Evolutionary conservation across 2,329 filamentous ascomycete genomes (phyloP).

Genomic region (Chaetomium strumarium): DNA sequence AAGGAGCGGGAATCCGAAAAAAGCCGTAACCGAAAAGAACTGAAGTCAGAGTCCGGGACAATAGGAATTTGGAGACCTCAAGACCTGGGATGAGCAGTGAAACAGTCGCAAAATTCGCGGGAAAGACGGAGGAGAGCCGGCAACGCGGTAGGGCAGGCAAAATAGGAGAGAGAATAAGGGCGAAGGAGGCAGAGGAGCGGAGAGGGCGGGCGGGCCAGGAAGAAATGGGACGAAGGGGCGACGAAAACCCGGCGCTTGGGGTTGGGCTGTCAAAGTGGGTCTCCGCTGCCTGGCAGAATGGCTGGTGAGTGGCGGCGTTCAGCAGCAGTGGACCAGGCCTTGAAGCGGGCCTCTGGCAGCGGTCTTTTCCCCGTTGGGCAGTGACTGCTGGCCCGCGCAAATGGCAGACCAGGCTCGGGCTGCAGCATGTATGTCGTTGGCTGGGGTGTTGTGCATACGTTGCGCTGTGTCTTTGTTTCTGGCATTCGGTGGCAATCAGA

Average conservation of each 20-base stretch:
- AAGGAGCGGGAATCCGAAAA: not conserved
- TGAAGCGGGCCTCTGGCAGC: not conserved
- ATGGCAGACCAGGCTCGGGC: conserved; percentile 25
- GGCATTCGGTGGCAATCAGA: conserved; percentile 10
- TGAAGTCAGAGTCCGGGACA: not conserved
- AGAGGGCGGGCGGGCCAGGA: conserved; percentile 25
- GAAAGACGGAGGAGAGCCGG: conserved; percentile 2
- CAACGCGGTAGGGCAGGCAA: conserved; percentile 17
- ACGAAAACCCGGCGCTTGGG: conserved; percentile 23
- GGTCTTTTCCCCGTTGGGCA: conserved; percentile 18
- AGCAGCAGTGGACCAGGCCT: conserved; percentile 21
- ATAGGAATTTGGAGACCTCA: not conserved
- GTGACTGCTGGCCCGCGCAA: not conserved
- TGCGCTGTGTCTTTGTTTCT: conserved; percentile 17
- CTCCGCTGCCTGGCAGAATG: conserved; percentile 12
- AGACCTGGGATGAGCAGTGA: not conserved
- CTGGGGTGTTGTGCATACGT: conserved; percentile 21
- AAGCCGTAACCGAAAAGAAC: conserved; percentile 1
- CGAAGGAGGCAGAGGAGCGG: conserved; percentile 28
- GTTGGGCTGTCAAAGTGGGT: conserved; percentile 22
- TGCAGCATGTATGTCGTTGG: conserved; percentile 29
- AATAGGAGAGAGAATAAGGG: conserved; percentile 25
- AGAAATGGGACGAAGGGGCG: conserved; percentile 25
- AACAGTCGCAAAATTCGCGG: not conserved
- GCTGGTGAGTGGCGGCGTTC: conserved; percentile 17